Evolutionary conservation across 192 early-diverging fungal species (phyloP).

Genomic region (Chytriomyces hyalinus): DNA sequence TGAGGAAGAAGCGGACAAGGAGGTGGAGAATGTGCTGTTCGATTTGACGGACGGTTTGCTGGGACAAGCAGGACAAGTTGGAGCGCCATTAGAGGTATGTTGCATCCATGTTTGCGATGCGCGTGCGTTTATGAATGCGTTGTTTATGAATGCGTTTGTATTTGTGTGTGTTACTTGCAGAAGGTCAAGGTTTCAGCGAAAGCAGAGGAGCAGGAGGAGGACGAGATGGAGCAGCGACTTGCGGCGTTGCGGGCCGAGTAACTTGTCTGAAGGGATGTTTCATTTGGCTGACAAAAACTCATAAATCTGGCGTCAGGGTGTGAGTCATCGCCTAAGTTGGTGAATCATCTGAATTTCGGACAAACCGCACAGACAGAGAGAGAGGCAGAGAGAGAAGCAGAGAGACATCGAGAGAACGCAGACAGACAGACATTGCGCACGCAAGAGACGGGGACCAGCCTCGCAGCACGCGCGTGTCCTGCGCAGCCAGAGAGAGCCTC

Average conservation of each 20-base stretch:
- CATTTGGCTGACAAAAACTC: background rate
- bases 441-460: no score
- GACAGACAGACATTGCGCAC: no score
- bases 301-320: background rate
- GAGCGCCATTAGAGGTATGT: conserved; percentile 56
- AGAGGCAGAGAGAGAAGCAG: no score
- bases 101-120: background rate
- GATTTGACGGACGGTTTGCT: conserved; percentile 87
- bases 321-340: background rate
- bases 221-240: conserved; percentile 86
- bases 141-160: no score
- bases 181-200: conserved; percentile 54
- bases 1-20: conserved; percentile 92
- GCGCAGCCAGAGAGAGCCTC: no score
- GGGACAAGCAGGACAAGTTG: conserved; percentile 65
- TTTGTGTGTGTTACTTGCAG: conserved; percentile 3
- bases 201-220: conserved; percentile 76
- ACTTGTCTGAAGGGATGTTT: background rate
- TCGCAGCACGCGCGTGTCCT: no score
- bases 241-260: conserved; percentile 67
- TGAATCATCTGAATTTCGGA: background rate
- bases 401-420: no score
- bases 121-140: background rate
- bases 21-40: conserved; percentile 89
- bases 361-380: background rate